phyloP scores from a whole-genome alignment of 108 stramenopile species.

The Nitzschia inconspicua region DNA sequence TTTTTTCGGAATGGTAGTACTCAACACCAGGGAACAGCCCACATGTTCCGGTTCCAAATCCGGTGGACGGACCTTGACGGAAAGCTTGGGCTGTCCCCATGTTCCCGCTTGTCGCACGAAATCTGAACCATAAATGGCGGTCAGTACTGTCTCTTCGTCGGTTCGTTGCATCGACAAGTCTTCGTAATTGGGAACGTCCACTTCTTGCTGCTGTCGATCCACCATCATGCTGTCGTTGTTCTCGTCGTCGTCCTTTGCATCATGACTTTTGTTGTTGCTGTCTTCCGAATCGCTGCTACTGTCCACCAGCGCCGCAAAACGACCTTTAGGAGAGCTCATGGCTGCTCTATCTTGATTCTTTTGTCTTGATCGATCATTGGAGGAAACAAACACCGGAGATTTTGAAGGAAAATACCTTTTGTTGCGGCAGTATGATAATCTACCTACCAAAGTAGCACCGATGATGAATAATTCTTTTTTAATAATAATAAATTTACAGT shows the following conservation, averaged over 20 bases:
- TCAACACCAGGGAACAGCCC: constrained; percentile 32
- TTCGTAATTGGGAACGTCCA: constrained; percentile 25
- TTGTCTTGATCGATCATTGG: too few relatives aligned
- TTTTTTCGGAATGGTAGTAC: constrained; percentile 46
- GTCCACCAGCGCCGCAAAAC: constrained; percentile 2
- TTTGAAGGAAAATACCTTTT: too few relatives aligned
- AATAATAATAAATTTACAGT: too few relatives aligned
- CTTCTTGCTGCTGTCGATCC: background rate
- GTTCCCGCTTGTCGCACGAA: constrained; percentile 45
- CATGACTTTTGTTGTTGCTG: too few relatives aligned
- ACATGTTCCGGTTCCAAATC: constrained; percentile 28
- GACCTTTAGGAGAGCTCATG: too few relatives aligned
- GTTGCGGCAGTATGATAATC: too few relatives aligned
- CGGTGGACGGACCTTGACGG: constrained; percentile 42
- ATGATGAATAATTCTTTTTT: too few relatives aligned
- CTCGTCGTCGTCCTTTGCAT: too few relatives aligned
- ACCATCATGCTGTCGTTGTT: too few relatives aligned
- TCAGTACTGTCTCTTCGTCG: constrained; percentile 75
- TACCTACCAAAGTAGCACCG: too few relatives aligned
- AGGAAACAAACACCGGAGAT: too few relatives aligned
- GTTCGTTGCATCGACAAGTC: constrained; percentile 62
- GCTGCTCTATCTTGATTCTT: too few relatives aligned
- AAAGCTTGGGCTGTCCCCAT: constrained; percentile 35
- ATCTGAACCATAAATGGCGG: constrained; percentile 75
- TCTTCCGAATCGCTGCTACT: background rate